Evolutionary conservation across 441 rosid genomes (phyloP).

Genomic region (Kokia cookei): DNA sequence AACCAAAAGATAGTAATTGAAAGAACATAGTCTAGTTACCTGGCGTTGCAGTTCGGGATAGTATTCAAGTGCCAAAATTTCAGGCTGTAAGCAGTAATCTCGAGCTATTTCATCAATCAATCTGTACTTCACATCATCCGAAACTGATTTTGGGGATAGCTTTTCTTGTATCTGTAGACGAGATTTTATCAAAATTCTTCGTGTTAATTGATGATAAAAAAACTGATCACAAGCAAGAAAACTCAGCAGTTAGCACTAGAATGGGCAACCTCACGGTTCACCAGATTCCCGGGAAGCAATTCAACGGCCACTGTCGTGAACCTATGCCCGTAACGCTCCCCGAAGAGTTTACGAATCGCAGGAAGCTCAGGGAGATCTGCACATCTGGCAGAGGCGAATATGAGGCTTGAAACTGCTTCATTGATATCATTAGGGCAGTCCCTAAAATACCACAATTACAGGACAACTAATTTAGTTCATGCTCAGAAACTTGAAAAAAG

Average conservation of each 20-base stretch:
- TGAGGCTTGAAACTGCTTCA: slow-evolving; percentile 81
- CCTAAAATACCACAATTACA: slow-evolving; percentile 24
- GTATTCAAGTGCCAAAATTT: slow-evolving; percentile 53
- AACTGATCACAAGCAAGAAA: not conserved
- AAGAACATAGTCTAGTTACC: slow-evolving; percentile 15
- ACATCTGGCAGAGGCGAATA: slow-evolving; percentile 77
- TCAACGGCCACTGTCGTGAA: slow-evolving; percentile 48
- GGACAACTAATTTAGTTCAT: not conserved
- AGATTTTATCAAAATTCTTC: not conserved
- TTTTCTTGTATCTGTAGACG: slow-evolving; percentile 42
- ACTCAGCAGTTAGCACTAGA: not conserved
- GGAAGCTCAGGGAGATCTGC: slow-evolving; percentile 86
- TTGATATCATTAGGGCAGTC: slow-evolving; percentile 64
- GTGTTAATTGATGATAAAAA: not conserved
- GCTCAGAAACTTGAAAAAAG: not conserved
- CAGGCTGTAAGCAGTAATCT: slow-evolving; percentile 26
- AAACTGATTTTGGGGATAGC: slow-evolving; percentile 34
- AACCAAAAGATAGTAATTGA: not conserved
- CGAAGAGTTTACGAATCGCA: slow-evolving; percentile 50
- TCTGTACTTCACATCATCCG: slow-evolving; percentile 44
- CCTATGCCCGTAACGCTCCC: slow-evolving; percentile 55
- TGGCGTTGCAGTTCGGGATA: slow-evolving; percentile 36
- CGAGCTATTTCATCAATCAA: slow-evolving; percentile 47
- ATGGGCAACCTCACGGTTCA: slow-evolving; percentile 51
- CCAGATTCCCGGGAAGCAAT: slow-evolving; percentile 54